These are phyloP conservation scores for Candolleomyces eurysporus DNA, from an alignment of 768 basidiomycete species.

Conservation along the genomic window DNA sequence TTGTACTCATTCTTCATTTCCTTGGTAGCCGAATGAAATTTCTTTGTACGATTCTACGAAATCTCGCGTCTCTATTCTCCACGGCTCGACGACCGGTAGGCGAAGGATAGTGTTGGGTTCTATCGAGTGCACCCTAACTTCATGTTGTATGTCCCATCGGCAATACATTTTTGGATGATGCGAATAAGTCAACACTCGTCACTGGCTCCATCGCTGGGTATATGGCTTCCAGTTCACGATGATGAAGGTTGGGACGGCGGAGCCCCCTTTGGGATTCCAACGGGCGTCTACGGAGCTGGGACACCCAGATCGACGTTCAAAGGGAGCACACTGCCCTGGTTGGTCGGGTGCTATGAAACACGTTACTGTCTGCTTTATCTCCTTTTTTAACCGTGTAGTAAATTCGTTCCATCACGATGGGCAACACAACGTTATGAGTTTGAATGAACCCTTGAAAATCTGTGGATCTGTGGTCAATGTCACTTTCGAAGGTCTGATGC, in stretches of 20 bases:
- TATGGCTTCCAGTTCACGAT: conserved; percentile 90
- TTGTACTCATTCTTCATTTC: conserved; percentile 18
- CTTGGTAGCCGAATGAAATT: conserved; percentile 62
- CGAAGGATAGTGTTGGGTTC: conserved; percentile 92
- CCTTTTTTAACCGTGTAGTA: conserved; percentile 21
- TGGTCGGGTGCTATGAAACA: conserved; percentile 83
- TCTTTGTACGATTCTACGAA: conserved; percentile 76
- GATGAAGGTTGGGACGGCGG: conserved; percentile 96
- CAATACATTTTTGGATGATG: conserved; percentile 59
- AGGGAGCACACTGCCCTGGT: conserved; percentile 82
- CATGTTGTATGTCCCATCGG: conserved; percentile 2
- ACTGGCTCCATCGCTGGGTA: conserved; percentile 86
- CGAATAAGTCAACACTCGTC: conserved; percentile 80
- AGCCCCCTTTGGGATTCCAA: conserved; percentile 50
- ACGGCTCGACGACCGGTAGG: conserved; percentile 48
- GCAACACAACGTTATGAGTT: conserved; percentile 92
- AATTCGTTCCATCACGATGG: conserved; percentile 96
- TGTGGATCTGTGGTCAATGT: conserved; percentile 83
- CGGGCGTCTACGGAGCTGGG: conserved; percentile 34
- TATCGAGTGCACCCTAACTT: conserved; percentile 56
- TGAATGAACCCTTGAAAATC: conserved; percentile 85
- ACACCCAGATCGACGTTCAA: conserved; percentile 61
- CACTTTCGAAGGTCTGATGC: not conserved
- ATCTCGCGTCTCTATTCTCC: conserved; percentile 68
- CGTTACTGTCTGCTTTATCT: conserved; percentile 8